phyloP scores from a whole-genome alignment of 768 basidiomycete genomes.

The Mycena rosella region DNA sequence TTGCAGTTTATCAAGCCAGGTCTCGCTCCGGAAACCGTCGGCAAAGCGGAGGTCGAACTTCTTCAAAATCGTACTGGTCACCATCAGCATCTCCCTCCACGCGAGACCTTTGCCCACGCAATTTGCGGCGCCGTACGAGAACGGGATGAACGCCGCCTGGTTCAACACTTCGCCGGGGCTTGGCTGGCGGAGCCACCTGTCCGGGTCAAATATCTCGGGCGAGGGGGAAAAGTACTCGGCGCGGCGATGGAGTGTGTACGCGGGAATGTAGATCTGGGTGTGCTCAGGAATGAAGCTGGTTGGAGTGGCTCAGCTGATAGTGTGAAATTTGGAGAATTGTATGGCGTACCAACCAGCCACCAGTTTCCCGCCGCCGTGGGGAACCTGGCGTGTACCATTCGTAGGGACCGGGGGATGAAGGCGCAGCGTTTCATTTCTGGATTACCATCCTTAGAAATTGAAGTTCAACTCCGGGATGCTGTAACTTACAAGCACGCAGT shows the following conservation, averaged over 20 bases:
- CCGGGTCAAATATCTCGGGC: conserved; percentile 52
- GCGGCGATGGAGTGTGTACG: conserved; percentile 60
- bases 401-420: conserved; percentile 62
- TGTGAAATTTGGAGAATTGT: background rate
- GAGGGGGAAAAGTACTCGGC: conserved; percentile 60
- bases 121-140: conserved; percentile 57
- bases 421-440: conserved; percentile 64
- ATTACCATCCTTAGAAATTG: background rate
- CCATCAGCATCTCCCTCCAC: conserved; percentile 50
- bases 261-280: conserved; percentile 57
- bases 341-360: background rate
- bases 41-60: background rate
- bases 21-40: background rate
- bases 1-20: background rate
- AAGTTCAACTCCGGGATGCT: background rate
- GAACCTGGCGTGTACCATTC: conserved; percentile 52
- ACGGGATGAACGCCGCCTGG: conserved; percentile 53
- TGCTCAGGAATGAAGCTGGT: conserved; percentile 59
- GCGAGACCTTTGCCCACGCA: conserved; percentile 56
- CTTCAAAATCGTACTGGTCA: background rate
- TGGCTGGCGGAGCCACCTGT: conserved; percentile 6
- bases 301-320: background rate
- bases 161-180: conserved; percentile 33
- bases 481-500: conserved; percentile 47
- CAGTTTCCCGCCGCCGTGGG: conserved; percentile 17